Evolutionary conservation across 352 stramenopile genomes (phyloP).

Genomic region (Phytophthora hybrid): DNA sequence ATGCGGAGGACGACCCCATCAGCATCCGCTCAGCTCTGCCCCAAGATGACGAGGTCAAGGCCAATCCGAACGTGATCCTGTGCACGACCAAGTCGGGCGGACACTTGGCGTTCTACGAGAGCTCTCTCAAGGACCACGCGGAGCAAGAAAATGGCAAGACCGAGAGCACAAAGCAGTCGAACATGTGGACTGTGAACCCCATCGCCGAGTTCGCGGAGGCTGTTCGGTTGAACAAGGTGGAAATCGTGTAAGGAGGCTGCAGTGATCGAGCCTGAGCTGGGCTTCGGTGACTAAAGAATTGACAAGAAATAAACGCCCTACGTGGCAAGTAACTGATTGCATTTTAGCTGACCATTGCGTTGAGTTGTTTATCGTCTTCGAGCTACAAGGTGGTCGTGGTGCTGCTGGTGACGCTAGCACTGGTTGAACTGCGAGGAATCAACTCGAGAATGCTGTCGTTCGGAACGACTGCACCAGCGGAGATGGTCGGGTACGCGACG

Average conservation of each 20-base stretch:
- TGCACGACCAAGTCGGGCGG: constrained; percentile 69
- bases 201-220: constrained; percentile 68
- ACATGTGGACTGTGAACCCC: constrained; percentile 59
- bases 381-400: constrained; percentile 9
- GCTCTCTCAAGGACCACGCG: constrained; percentile 21
- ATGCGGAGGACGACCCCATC: constrained; percentile 72
- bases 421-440: constrained; percentile 18
- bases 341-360: neutral
- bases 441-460: constrained; percentile 34
- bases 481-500: constrained; percentile 34
- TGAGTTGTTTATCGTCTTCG: neutral
- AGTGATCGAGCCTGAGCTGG: neutral
- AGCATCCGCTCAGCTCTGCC: constrained; percentile 50
- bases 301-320: constrained; percentile 8
- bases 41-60: constrained; percentile 36
- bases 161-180: constrained; percentile 7
- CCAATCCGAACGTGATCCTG: constrained; percentile 72
- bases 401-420: constrained; percentile 8
- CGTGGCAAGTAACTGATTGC: neutral
- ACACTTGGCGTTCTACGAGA: constrained; percentile 78
- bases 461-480: constrained; percentile 1
- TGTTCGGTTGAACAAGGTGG: constrained; percentile 39
- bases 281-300: neutral
- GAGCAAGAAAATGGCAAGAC: constrained; percentile 20
- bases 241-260: constrained; percentile 8